Conservation (phyloP, 2,329 filamentous ascomycete species). For the Paracamarosporium sp. region DNA sequence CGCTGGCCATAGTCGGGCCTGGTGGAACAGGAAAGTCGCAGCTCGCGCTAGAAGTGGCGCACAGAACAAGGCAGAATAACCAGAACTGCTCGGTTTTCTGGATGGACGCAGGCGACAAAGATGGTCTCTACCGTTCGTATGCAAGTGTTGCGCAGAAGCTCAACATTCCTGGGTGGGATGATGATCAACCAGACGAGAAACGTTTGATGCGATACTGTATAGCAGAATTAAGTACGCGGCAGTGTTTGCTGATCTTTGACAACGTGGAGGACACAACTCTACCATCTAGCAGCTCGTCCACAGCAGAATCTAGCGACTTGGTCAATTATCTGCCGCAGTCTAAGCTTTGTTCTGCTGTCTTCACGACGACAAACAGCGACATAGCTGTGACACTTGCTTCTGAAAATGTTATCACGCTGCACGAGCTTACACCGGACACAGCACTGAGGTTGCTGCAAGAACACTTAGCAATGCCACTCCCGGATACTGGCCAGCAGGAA, state of each 20-base stretch:
- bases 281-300: conserved; percentile 10
- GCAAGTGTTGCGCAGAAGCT: conserved; percentile 33
- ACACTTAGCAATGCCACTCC: conserved; percentile 8
- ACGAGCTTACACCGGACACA: conserved; percentile 12
- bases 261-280: conserved; percentile 31
- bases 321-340: conserved; percentile 15
- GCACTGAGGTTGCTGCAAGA: conserved; percentile 13
- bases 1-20: not conserved
- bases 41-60: not conserved
- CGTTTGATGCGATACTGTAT: conserved; percentile 24
- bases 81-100: conserved; percentile 40
- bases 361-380: conserved; percentile 14
- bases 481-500: conserved; percentile 8
- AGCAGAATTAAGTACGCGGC: not conserved
- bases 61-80: not conserved
- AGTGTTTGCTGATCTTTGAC: conserved; percentile 20
- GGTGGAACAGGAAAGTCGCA: not conserved
- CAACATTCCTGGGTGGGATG: conserved; percentile 26
- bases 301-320: conserved; percentile 17
- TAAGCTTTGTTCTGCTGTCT: conserved; percentile 8
- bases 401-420: conserved; percentile 16
- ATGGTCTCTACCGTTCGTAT: conserved; percentile 49
- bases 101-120: conserved; percentile 50
- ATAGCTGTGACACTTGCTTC: conserved; percentile 11
- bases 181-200: conserved; percentile 8